A percentile compares a stretch with the other conserved stretches of the same genome.
Conservation (phyloP, 1,139 yeast species). For the Sugiyamaella castrensis region DNA sequence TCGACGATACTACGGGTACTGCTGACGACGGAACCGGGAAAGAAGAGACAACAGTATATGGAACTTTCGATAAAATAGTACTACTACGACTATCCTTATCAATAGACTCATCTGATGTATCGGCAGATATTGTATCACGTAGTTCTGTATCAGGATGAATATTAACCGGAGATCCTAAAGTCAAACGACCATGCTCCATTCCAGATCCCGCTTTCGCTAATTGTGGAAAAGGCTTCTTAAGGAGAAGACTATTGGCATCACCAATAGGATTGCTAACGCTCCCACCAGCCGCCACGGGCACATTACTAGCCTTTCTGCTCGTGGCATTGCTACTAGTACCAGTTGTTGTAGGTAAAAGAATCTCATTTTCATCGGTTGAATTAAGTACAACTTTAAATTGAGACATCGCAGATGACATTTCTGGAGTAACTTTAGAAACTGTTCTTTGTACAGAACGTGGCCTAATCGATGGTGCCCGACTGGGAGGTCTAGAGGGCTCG, state of each 20-base stretch:
- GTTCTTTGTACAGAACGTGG: conserved; percentile 3
- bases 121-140: too few species aligned
- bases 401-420: conserved; percentile 32
- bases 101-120: too few species aligned
- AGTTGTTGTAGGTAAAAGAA: not conserved
- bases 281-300: too few species aligned
- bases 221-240: too few species aligned
- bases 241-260: too few species aligned
- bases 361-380: conserved; percentile 10
- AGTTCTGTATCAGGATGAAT: conserved; percentile 6
- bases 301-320: not conserved
- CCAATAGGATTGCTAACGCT: too few species aligned
- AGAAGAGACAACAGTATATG: too few species aligned
- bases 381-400: conserved; percentile 32
- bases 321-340: not conserved
- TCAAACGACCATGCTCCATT: not conserved
- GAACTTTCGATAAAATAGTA: too few species aligned
- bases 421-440: conserved; percentile 25
- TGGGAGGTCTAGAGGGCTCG: conserved; percentile 3
- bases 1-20: conserved; percentile 1
- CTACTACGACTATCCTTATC: too few species aligned
- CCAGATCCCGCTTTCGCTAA: too few species aligned
- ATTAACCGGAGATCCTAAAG: conserved; percentile 8
- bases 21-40: not conserved
- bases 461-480: conserved; percentile 1